Evolutionary conservation across 2,329 filamentous ascomycete species (phyloP).

Genomic region (Microdochium trichocladiopsis): DNA sequence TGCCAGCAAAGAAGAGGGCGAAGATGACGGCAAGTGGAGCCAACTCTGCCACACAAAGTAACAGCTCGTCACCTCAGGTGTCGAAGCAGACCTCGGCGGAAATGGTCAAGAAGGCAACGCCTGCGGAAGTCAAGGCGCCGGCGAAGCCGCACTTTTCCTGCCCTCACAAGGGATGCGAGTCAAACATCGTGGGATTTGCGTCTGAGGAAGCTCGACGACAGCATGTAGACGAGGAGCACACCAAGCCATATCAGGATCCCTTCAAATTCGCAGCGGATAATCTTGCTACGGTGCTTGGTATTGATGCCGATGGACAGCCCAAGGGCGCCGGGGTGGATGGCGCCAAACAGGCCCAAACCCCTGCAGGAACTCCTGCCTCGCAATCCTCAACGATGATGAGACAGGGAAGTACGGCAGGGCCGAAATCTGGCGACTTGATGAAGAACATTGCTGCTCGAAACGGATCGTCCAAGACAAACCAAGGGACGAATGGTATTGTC

Average conservation of each 20-base stretch:
- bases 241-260: conserved; percentile 47
- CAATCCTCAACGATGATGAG: conserved; percentile 43
- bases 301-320: conserved; percentile 41
- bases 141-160: conserved; percentile 40
- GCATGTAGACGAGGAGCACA: conserved; percentile 54
- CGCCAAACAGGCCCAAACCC: conserved; percentile 16
- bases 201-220: conserved; percentile 45
- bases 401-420: conserved; percentile 35
- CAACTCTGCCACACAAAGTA: conserved; percentile 28
- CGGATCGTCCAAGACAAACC: conserved; percentile 12
- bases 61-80: conserved; percentile 40
- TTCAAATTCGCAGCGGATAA: conserved; percentile 43
- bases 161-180: conserved; percentile 47
- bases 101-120: conserved; percentile 24
- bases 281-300: conserved; percentile 38
- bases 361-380: conserved; percentile 41
- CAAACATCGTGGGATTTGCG: conserved; percentile 38
- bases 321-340: conserved; percentile 23
- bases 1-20: conserved; percentile 49
- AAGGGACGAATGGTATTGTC: conserved; percentile 14
- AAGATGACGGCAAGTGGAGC: conserved; percentile 32
- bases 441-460: conserved; percentile 14
- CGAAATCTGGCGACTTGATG: conserved; percentile 26
- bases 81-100: conserved; percentile 41
- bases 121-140: conserved; percentile 20